Base-by-base conservation (phyloP, 768 basidiomycete genomes). In the Coprinellus aureogranulatus region DNA sequence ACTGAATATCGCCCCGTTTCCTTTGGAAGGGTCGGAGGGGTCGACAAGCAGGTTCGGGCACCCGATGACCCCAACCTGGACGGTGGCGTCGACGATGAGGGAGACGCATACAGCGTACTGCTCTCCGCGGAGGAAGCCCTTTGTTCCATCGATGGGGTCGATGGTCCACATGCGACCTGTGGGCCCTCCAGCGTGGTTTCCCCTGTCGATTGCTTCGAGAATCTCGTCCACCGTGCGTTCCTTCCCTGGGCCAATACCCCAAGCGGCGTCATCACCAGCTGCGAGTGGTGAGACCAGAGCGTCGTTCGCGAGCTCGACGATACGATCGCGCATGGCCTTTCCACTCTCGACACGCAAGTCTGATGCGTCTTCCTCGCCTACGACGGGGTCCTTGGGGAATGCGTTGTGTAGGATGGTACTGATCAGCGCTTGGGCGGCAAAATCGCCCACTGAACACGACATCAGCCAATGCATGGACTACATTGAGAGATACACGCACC, bases 21-120 rank as follows among this genome's bases (percentile, higher is more conserved):
- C 79, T 11, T 81, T 82, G 10, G 86, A 76, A 3, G 87, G 82
- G 37, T 81, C 70, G 1, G 70, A 61, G 3, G 73, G 70, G 62
- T 84, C 76, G 39, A 85, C 71, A 9, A 86, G 89, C 16, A 98
- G 78, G 71, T 99, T 99, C 1, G 96, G 96, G 70, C 95, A 97
- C 6, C 93, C 94, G 62, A 94, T 88, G 18, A 94, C 85, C 4
- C 92, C 94, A 2, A 97, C 77, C 66, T 92, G 78, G 34, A 93
- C 90, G 52, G 85, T 70, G 0, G 88, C 81, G 61, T 94, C 85
- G 42, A 91, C 78, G 65, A 96, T 85, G 54, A 97, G 77, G 0
- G 93, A 88, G 11, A 97, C 73, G 70, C 94, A 96, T 20, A 97
- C 91, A 3, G 94, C 94, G 67, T 93, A 97, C 70, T 97, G 94